Conservation (phyloP, 139 green algal species). For the Raphidocelis subcapitata region DNA sequence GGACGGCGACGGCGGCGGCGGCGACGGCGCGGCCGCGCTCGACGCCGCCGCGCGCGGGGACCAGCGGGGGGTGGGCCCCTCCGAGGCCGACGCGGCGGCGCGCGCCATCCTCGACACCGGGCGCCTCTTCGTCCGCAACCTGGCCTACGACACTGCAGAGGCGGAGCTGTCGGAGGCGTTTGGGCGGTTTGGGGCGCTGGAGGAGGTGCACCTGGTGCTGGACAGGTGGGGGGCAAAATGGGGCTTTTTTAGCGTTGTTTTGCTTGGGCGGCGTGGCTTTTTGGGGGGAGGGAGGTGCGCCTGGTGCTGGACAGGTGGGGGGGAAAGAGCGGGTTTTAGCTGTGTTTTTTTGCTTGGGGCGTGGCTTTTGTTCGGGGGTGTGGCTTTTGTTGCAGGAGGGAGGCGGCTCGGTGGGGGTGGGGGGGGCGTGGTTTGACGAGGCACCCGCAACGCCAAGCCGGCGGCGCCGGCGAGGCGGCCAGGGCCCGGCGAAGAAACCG, state of each 20-base stretch:
- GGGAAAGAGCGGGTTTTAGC: too few relatives aligned
- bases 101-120: slow-evolving; percentile 63
- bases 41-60: slow-evolving; percentile 16
- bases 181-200: slow-evolving; percentile 71
- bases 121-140: slow-evolving; percentile 94
- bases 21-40: slow-evolving; percentile 1
- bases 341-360: too few relatives aligned
- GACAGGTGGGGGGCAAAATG: slow-evolving; percentile 57
- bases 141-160: slow-evolving; percentile 87
- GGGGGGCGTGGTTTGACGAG: too few relatives aligned
- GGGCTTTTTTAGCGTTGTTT: too few relatives aligned
- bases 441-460: too few relatives aligned
- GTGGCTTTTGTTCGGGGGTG: too few relatives aligned
- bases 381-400: too few relatives aligned
- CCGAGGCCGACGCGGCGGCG: slow-evolving; percentile 14
- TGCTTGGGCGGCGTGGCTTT: too few relatives aligned
- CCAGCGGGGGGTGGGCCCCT: slow-evolving; percentile 21
- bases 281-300: slow-evolving; percentile 89
- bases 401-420: too few relatives aligned
- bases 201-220: slow-evolving; percentile 88
- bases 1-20: not conserved
- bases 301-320: slow-evolving; percentile 74
- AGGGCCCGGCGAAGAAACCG: too few relatives aligned
- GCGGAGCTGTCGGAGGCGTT: slow-evolving; percentile 83
- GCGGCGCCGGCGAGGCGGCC: too few relatives aligned